A percentile compares a stretch with the other conserved stretches of the same genome.
Conservation (phyloP, 176 grass and related monocot genomes). For the Thalia dealbata region DNA sequence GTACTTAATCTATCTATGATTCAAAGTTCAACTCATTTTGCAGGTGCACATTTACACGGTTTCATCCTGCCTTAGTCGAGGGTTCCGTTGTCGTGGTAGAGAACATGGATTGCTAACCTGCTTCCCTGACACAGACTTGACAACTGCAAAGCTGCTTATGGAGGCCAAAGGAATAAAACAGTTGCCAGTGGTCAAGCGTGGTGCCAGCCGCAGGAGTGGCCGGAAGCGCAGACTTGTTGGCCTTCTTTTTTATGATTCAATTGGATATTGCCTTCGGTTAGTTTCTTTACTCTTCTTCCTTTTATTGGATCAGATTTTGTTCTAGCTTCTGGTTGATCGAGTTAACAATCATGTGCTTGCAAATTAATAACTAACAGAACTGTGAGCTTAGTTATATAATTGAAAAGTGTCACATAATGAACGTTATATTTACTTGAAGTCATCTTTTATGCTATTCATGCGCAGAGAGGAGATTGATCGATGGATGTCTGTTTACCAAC, state of each 20-base stretch:
- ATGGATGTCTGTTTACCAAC: conserved; percentile 68
- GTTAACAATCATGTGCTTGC: background rate
- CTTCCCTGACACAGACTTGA: conserved; percentile 91
- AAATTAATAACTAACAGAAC: background rate
- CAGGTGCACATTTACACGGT: conserved; percentile 58
- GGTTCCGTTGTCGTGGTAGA: conserved; percentile 71
- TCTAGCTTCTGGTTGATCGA: conserved; percentile 7
- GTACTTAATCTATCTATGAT: conserved; percentile 2
- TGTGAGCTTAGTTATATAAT: background rate
- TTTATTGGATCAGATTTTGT: conserved; percentile 11
- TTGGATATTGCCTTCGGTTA: conserved; percentile 69
- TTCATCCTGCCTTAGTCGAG: conserved; percentile 70
- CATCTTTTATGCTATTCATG: conserved; percentile 17
- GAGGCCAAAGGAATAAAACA: conserved; percentile 97
- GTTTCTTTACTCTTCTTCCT: conserved; percentile 24
- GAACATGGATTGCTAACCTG: conserved; percentile 84
- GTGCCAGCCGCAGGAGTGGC: conserved; percentile 45
- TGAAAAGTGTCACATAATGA: background rate
- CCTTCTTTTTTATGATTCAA: conserved; percentile 94
- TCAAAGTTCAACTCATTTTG: conserved; percentile 23
- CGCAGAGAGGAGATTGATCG: conserved; percentile 86
- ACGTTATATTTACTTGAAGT: too few species aligned
- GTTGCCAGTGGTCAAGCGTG: conserved; percentile 88
- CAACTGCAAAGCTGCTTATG: conserved; percentile 89
- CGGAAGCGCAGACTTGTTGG: conserved; percentile 65